These are phyloP conservation scores for Pseudopithomyces maydicus DNA, from an alignment of 2,329 filamentous ascomycete genomes.

Conservation along the genomic window DNA sequence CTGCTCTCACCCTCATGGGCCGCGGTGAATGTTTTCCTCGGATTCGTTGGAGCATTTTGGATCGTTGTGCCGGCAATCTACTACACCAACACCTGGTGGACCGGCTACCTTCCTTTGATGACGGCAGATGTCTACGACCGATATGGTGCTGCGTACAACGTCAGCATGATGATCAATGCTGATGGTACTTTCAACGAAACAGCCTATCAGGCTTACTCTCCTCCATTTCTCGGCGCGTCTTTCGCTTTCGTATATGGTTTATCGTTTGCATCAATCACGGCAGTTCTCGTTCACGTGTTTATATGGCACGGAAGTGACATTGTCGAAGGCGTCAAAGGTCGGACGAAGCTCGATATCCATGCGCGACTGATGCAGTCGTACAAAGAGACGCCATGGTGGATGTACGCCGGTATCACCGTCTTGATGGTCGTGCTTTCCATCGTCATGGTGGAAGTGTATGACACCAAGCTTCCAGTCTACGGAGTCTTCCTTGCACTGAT, in stretches of 20 bases:
- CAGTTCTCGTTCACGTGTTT: slow-evolving; percentile 77
- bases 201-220: slow-evolving; percentile 80
- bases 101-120: slow-evolving; percentile 84
- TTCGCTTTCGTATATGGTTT: slow-evolving; percentile 87
- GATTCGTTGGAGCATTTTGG: slow-evolving; percentile 84
- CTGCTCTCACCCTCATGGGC: slow-evolving; percentile 86
- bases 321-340: slow-evolving; percentile 68
- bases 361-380: slow-evolving; percentile 40
- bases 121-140: slow-evolving; percentile 88
- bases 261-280: slow-evolving; percentile 81
- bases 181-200: slow-evolving; percentile 78
- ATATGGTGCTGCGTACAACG: slow-evolving; percentile 77
- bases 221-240: slow-evolving; percentile 83
- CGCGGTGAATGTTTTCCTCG: slow-evolving; percentile 81
- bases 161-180: slow-evolving; percentile 75
- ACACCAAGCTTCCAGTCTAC: slow-evolving; percentile 3
- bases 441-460: slow-evolving; percentile 4
- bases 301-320: slow-evolving; percentile 88
- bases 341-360: slow-evolving; percentile 57
- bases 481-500: neutral
- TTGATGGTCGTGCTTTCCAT: slow-evolving; percentile 1
- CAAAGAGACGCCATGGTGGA: slow-evolving; percentile 40
- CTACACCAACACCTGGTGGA: slow-evolving; percentile 79
- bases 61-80: slow-evolving; percentile 53
- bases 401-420: slow-evolving; percentile 17